phyloP scores from a whole-genome alignment of 2,329 filamentous ascomycete genomes.

The Lachnellula occidentalis region DNA sequence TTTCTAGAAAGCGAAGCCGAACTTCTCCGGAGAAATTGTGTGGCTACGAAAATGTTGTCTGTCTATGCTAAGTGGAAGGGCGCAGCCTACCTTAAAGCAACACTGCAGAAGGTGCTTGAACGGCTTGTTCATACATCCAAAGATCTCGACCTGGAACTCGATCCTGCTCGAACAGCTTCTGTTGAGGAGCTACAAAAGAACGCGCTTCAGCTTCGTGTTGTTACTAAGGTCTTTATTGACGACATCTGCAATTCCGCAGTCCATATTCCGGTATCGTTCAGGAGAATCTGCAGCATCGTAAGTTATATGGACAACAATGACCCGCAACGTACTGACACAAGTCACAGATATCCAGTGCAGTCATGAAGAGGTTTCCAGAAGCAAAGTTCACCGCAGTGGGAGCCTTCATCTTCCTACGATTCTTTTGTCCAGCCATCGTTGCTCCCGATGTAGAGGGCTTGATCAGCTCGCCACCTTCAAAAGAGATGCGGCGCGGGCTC shows the following conservation, averaged over 20 bases:
- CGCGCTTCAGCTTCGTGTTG: conserved; percentile 58
- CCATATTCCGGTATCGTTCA: conserved; percentile 58
- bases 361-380: conserved; percentile 58
- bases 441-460: conserved; percentile 63
- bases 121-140: conserved; percentile 61
- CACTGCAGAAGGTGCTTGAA: conserved; percentile 62
- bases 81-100: conserved; percentile 54
- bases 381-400: conserved; percentile 69
- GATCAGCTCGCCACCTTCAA: conserved; percentile 55
- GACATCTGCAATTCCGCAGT: conserved; percentile 60
- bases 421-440: conserved; percentile 69
- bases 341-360: conserved; percentile 53
- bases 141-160: conserved; percentile 62
- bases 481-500: conserved; percentile 63
- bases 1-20: conserved; percentile 59
- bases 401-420: conserved; percentile 65
- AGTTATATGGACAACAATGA: conserved; percentile 25
- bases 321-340: no score
- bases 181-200: conserved; percentile 62
- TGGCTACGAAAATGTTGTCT: conserved; percentile 68
- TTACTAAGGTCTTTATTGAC: conserved; percentile 66
- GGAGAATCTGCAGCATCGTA: conserved; percentile 62
- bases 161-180: conserved; percentile 55
- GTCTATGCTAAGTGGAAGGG: conserved; percentile 70
- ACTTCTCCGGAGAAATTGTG: conserved; percentile 60